Evolutionary conservation across 2,329 filamentous ascomycete species (phyloP).

Genomic region (Zasmidium citrigriseum): DNA sequence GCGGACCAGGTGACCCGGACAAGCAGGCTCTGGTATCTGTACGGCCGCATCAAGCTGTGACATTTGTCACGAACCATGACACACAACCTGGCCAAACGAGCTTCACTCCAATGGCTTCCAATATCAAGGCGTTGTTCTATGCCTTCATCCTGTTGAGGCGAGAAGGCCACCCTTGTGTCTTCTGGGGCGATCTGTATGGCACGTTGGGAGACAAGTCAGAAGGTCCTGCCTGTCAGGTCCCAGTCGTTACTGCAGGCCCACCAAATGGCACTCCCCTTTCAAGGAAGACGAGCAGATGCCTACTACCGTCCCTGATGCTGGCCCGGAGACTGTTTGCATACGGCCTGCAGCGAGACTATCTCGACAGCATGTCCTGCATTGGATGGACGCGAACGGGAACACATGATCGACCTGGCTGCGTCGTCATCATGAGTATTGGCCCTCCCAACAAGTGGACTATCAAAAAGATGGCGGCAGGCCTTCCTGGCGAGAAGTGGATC

Average conservation of each 20-base stretch:
- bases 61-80: slow-evolving; percentile 72
- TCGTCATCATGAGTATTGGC: slow-evolving; percentile 34
- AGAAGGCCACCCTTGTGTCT: slow-evolving; percentile 66
- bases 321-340: slow-evolving; percentile 68
- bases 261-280: neutral
- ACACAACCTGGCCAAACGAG: slow-evolving; percentile 65
- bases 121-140: slow-evolving; percentile 73
- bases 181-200: slow-evolving; percentile 71
- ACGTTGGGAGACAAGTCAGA: slow-evolving; percentile 53
- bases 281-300: slow-evolving; percentile 37
- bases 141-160: slow-evolving; percentile 67
- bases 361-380: slow-evolving; percentile 61
- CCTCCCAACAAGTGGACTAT: slow-evolving; percentile 22
- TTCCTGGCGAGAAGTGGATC: slow-evolving; percentile 62
- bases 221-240: slow-evolving; percentile 41
- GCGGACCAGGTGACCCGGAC: slow-evolving; percentile 19
- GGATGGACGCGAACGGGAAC: slow-evolving; percentile 59
- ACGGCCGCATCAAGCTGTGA: slow-evolving; percentile 41
- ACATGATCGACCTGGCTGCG: slow-evolving; percentile 40
- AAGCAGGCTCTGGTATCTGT: slow-evolving; percentile 18
- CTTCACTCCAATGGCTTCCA: slow-evolving; percentile 62
- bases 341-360: slow-evolving; percentile 65
- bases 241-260: neutral
- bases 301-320: slow-evolving; percentile 60
- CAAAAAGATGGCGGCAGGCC: slow-evolving; percentile 65